Evolutionary conservation across 2,329 filamentous ascomycete genomes (phyloP), one percentile per base, ranked within the genome.

Genomic region (Ilyonectria destructans): DNA sequence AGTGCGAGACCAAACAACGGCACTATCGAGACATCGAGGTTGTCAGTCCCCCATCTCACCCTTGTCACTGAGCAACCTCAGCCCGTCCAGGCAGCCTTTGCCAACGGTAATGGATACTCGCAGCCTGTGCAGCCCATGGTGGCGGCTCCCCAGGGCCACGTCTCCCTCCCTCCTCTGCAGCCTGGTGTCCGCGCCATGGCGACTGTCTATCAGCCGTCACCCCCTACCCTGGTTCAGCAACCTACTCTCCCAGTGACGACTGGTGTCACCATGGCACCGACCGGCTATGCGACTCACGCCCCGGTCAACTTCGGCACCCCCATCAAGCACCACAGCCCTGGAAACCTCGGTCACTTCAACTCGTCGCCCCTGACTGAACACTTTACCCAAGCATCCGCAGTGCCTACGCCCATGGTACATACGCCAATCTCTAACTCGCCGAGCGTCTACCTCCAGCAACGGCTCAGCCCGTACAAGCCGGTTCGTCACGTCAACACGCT

Each of bases 391-490:
- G 79, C 73, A 56, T 88, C 89, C 2, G 81, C 84, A 12, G 83
- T 87, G 12, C 87, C 90, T 59, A 89, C 90, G 9, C 91, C 92
- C 2, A 77, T 81, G 45, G 74, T 74, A 4, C 87, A 90, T 56
- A 89, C 90, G 9, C 91, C 92, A 6, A 89, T 90, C 51, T 92
- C 93, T 35, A 88, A 96, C 71, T 98, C 96, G 35, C 96, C 96
- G 1, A 95, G 93, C 12, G 90, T 94, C 76, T 97, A 97, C 81
- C 86, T 98, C 43, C 92, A 93, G 77, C 94, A 97, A 79, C 90
- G 96, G 64, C 91, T 93, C 70, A 98, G 96, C 62, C 96, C 96
- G 3, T 98, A 98, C 82, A 93, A 94, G 71, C 96, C 96, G 1
- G 92, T 98, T 45, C 92, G 95, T 60, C 89, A 94, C 68, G 94